Percentiles rank a stretch among this genome's conserved stretches.
Evolutionary conservation across 345 rosid genomes (phyloP).

Genomic region (Arabidopsis thaliana): DNA sequence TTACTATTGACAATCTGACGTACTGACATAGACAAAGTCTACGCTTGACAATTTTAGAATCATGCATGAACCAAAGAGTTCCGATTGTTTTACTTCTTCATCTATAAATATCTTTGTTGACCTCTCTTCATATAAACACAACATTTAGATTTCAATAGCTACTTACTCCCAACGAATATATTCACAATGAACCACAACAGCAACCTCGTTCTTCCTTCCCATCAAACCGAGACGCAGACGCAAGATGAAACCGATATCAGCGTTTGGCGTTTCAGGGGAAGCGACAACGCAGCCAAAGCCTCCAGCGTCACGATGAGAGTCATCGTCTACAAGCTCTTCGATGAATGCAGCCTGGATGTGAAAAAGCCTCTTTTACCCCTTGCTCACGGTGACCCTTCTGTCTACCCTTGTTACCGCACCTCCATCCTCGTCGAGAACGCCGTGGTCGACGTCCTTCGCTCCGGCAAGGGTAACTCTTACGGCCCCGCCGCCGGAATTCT

Average conservation of each 20-base stretch:
- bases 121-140: constrained; percentile 11
- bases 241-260: constrained; percentile 1
- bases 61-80: constrained; percentile 8
- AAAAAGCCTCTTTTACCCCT: constrained; percentile 51
- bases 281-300: constrained; percentile 41
- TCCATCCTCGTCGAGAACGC: constrained; percentile 59
- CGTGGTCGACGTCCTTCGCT: constrained; percentile 50
- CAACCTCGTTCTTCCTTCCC: constrained; percentile 22
- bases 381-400: constrained; percentile 75
- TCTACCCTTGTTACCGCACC: constrained; percentile 61
- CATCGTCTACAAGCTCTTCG: constrained; percentile 42
- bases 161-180: background rate
- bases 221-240: constrained; percentile 22
- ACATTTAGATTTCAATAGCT: constrained; percentile 6
- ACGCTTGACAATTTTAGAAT: background rate
- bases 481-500: constrained; percentile 52
- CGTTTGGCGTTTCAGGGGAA: constrained; percentile 44
- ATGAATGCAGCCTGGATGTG: constrained; percentile 45
- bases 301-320: constrained; percentile 51
- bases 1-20: background rate
- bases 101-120: constrained; percentile 7
- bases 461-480: constrained; percentile 59
- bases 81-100: background rate
- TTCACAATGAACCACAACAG: constrained; percentile 29
- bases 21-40: background rate